Evolutionary conservation across 1,284 basidiomycete species (phyloP).

Genomic region (Trametes hirsuta): DNA sequence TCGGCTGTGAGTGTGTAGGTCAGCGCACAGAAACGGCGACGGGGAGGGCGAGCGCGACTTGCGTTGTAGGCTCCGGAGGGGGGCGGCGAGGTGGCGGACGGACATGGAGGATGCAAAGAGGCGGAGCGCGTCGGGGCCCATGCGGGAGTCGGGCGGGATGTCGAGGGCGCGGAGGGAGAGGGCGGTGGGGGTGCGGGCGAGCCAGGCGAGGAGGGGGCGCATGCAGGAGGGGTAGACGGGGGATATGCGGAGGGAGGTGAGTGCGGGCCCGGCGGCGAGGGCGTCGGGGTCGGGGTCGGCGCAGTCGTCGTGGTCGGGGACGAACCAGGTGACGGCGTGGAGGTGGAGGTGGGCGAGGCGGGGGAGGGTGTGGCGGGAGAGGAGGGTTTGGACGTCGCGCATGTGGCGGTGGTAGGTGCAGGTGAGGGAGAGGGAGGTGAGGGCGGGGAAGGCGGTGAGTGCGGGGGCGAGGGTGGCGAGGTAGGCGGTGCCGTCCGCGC

Average conservation of each 20-base stretch:
- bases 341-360: constrained; percentile 7
- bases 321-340: constrained; percentile 13
- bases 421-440: constrained; percentile 9
- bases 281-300: not conserved
- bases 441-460: not conserved
- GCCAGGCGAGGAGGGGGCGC: constrained; percentile 9
- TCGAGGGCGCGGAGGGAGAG: constrained; percentile 2
- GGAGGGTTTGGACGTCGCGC: constrained; percentile 10
- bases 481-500: constrained; percentile 6
- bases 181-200: constrained; percentile 10
- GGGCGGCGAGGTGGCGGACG: constrained; percentile 3
- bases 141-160: constrained; percentile 5
- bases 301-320: not conserved
- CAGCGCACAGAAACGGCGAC: not conserved
- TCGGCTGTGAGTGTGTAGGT: not conserved
- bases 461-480: not conserved
- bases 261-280: not conserved
- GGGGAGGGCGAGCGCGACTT: not conserved
- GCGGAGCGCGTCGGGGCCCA: constrained; percentile 3
- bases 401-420: constrained; percentile 9
- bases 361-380: constrained; percentile 6
- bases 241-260: constrained; percentile 7
- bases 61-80: constrained; percentile 9
- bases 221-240: constrained; percentile 15
- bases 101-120: constrained; percentile 6